Evolutionary conservation across 345 rosid genomes (phyloP).

Genomic region (Abelmoschus esculentus): DNA sequence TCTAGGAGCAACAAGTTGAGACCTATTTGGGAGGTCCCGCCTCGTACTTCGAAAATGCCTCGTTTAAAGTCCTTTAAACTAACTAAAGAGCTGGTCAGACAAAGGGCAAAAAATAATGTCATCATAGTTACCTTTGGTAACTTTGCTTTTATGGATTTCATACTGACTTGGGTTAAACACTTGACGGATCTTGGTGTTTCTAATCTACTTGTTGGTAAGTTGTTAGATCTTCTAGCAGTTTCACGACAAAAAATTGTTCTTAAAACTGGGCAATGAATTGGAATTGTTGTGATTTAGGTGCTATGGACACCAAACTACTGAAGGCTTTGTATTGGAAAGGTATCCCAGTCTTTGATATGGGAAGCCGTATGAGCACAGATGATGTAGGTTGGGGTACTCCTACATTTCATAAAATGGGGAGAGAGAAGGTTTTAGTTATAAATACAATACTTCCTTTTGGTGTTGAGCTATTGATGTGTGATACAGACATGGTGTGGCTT

Average conservation of each 20-base stretch:
- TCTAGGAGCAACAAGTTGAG: conserved; percentile 23
- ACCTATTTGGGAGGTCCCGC: conserved; percentile 74
- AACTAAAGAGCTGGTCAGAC: conserved; percentile 57
- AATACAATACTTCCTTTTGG: conserved; percentile 86
- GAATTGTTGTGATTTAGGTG: conserved; percentile 44
- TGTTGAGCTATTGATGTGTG: conserved; percentile 86
- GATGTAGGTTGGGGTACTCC: conserved; percentile 99
- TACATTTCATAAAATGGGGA: conserved; percentile 95
- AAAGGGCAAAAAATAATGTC: conserved; percentile 67
- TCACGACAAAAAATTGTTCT: not conserved
- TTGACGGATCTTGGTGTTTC: conserved; percentile 75
- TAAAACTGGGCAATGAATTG: conserved; percentile 1
- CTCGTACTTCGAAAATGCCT: conserved; percentile 62
- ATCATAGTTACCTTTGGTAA: conserved; percentile 87
- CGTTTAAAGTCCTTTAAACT: conserved; percentile 59
- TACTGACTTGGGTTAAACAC: conserved; percentile 91
- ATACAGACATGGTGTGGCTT: conserved; percentile 98
- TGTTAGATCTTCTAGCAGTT: conserved; percentile 8
- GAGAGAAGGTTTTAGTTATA: conserved; percentile 89
- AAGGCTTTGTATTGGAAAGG: conserved; percentile 98
- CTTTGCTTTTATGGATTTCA: conserved; percentile 94
- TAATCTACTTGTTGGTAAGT: conserved; percentile 84
- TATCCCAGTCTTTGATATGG: conserved; percentile 97
- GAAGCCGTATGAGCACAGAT: conserved; percentile 82
- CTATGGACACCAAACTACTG: conserved; percentile 86